These are phyloP conservation scores for Lupinus albus DNA, from an alignment of 306 rosid species.

Conservation along the genomic window DNA sequence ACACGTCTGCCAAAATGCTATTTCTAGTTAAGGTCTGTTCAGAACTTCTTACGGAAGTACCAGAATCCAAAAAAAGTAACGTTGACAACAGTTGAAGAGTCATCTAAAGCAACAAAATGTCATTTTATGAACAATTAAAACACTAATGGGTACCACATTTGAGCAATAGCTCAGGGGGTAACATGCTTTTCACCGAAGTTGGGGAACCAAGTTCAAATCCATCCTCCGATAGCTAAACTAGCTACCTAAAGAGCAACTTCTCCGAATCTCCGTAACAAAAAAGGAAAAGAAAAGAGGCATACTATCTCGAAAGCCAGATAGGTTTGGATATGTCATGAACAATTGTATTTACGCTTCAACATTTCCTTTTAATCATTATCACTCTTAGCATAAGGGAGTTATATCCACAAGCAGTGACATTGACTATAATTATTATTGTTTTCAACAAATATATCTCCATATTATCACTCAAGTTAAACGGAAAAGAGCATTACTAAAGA, in stretches of 20 bases:
- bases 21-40: neutral
- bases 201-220: neutral
- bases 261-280: neutral
- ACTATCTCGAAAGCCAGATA: neutral
- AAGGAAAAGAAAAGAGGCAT: neutral
- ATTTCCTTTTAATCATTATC: too few species aligned
- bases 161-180: neutral
- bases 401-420: neutral
- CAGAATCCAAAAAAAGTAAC: neutral
- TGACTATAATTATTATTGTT: neutral
- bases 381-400: neutral
- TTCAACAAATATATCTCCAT: neutral
- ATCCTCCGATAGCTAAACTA: neutral
- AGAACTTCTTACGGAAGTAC: neutral
- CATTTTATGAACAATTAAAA: neutral
- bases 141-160: neutral
- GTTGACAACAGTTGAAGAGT: neutral
- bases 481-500: neutral
- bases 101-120: neutral
- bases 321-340: slow-evolving; percentile 10
- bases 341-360: neutral
- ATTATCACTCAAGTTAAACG: neutral
- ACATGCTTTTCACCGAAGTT: neutral
- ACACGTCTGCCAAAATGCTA: too few species aligned
- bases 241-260: neutral